Base-by-base conservation (phyloP, 495 filamentous ascomycete genomes). In the Aspergillus sparsus region DNA sequence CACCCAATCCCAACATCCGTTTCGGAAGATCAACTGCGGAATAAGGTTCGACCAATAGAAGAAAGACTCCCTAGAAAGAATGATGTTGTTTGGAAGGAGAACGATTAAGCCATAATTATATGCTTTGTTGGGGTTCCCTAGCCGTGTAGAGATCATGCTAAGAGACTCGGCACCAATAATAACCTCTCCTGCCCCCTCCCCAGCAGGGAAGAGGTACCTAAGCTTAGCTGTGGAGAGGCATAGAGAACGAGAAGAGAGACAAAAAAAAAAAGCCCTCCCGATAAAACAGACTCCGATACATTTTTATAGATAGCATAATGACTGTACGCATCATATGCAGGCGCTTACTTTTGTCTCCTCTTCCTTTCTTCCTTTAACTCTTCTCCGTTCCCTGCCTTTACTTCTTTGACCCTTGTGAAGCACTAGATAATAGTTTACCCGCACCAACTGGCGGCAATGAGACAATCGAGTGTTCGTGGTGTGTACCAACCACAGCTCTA, bases 1-100 rank as follows among this genome's bases (percentile, higher is more conserved):
- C 68, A 35, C 76, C 76, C 63, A 87, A 72, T 67, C 85, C 84
- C 73, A 87, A 79, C 83, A 85, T 85, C 21, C 21, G 21, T 27
- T 27, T 27, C 21, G 21, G 21, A 21, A 47, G 27, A 18, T 66
- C 75, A 69, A 56, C 53, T 39, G 27, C 37, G 41, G 34, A 33
- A 41, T 58, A 34, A 27, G 21, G 1, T 8, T 44, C 49, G 9
- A 36, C 49, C 12, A 9, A 57, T 27, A 33, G 57, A 13, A 27
- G 7, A 7, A 7, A 42, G 53, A 33, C 1, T 52, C 41, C 7
- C 13, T 15, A 32, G 41, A 36, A 54, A 41, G 49, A 10, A 50
- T 49, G 12, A 42, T 46, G 27, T 42, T 51, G 47, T 37, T n/a
- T 41, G 44, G 44, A 2, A 18, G 15, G 21, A 52, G 21, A 49